phyloP scores from a whole-genome alignment of 306 rosid species.

The Vigna hirtella region DNA sequence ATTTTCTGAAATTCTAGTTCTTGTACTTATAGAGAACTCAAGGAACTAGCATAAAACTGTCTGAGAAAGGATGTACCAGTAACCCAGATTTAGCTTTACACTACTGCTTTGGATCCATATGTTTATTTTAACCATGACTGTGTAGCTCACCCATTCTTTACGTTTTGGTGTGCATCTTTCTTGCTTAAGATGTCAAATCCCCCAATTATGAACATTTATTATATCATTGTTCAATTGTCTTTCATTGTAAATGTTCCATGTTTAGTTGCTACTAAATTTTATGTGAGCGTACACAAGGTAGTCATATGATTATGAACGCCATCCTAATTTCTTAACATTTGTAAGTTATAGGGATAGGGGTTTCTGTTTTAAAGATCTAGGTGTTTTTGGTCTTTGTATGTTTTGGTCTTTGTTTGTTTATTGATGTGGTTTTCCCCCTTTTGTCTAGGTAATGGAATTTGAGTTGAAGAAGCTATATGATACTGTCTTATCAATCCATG shows the following conservation, averaged over 20 bases:
- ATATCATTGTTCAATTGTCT: constrained; percentile 11
- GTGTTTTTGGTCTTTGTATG: constrained; percentile 15
- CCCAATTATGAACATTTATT: background rate
- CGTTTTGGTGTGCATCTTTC: constrained; percentile 3
- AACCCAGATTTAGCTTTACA: constrained; percentile 19
- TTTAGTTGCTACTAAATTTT: constrained; percentile 34
- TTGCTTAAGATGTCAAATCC: constrained; percentile 18
- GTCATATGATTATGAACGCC: constrained; percentile 1
- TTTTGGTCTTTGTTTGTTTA: constrained; percentile 19
- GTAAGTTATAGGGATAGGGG: background rate
- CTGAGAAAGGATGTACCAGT: constrained; percentile 29
- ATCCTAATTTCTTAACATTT: constrained; percentile 21
- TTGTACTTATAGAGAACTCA: constrained; percentile 33
- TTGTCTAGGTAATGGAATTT: constrained; percentile 77
- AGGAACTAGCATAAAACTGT: constrained; percentile 15
- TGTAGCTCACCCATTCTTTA: background rate
- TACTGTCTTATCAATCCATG: constrained; percentile 75
- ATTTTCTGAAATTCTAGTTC: constrained; percentile 29
- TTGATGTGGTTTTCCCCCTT: constrained; percentile 33
- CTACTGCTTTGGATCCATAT: background rate
- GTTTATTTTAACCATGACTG: background rate
- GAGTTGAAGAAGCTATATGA: constrained; percentile 83
- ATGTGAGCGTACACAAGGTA: background rate
- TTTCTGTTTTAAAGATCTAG: background rate
- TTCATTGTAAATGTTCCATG: background rate